These are phyloP conservation scores for Seiridium unicorne DNA, from an alignment of 2,329 filamentous ascomycete genomes.

Conservation along the genomic window DNA sequence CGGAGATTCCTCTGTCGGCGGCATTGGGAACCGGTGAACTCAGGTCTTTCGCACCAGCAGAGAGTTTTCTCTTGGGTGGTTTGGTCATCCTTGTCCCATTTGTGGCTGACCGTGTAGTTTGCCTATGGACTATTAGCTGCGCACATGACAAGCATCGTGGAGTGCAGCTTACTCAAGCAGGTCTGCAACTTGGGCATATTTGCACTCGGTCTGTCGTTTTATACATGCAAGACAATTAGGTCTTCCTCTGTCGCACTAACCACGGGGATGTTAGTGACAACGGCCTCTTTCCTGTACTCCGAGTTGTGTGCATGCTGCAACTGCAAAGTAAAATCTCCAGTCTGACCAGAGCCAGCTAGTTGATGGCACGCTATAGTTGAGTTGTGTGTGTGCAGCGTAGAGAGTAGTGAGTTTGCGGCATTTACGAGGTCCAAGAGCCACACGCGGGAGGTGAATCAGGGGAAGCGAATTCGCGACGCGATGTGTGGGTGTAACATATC, in stretches of 20 bases:
- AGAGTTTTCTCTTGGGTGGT: conserved; percentile 66
- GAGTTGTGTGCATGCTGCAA: no score
- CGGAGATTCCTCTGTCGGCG: conserved; percentile 50
- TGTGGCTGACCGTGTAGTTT: conserved; percentile 61
- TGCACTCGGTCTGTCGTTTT: conserved; percentile 73
- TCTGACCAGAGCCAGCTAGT: no score
- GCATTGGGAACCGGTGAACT: conserved; percentile 48
- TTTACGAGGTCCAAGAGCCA: no score
- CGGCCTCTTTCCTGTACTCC: background rate
- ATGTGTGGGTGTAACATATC: background rate
- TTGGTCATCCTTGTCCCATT: conserved; percentile 87
- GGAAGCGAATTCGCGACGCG: no score
- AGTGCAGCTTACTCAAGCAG: conserved; percentile 63
- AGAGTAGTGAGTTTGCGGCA: no score
- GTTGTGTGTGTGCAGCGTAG: no score
- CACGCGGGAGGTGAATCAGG: no score
- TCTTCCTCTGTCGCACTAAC: conserved; percentile 72
- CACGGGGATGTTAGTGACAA: conserved; percentile 2
- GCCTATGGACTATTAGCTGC: conserved; percentile 36
- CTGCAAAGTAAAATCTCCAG: no score
- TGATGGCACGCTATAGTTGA: no score
- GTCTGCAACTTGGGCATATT: conserved; percentile 75
- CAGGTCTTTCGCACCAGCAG: conserved; percentile 31
- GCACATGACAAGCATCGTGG: conserved; percentile 9
- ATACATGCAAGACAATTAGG: conserved; percentile 70